Evolutionary conservation across 352 stramenopile genomes (phyloP).

Genomic region (Elongisporangium anandrum): DNA sequence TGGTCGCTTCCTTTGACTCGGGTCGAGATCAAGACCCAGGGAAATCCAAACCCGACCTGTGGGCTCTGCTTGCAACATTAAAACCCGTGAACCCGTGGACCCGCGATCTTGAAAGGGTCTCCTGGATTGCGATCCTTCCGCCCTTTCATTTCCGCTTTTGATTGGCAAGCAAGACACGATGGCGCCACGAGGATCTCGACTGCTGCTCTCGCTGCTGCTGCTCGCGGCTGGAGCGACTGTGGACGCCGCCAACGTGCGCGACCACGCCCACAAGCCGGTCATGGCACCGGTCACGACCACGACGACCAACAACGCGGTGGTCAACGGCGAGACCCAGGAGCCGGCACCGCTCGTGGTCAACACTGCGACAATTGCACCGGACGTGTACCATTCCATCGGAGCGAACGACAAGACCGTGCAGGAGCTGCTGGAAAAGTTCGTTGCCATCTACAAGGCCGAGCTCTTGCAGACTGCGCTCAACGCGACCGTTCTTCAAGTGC

Average conservation of each 20-base stretch:
- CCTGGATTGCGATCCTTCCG: not conserved
- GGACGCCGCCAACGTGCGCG: not conserved
- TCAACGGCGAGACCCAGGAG: not conserved
- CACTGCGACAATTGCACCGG: not conserved
- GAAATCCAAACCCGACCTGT: too few species aligned
- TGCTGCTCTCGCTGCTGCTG: not conserved
- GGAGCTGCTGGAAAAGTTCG: conserved; percentile 40
- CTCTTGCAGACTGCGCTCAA: conserved; percentile 34
- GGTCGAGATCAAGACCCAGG: too few species aligned
- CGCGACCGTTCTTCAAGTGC: conserved; percentile 34
- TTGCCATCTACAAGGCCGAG: conserved; percentile 46
- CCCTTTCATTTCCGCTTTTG: not conserved
- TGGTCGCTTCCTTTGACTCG: too few species aligned
- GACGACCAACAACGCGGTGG: not conserved
- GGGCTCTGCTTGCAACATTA: too few species aligned
- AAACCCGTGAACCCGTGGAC: not conserved
- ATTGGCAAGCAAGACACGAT: not conserved
- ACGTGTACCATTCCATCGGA: conserved; percentile 16
- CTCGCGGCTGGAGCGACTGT: not conserved
- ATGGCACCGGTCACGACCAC: not conserved
- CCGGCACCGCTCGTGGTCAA: not conserved
- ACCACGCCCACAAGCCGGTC: not conserved
- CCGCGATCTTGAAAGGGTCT: not conserved
- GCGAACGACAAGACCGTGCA: conserved; percentile 19
- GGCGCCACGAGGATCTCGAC: not conserved